Base-by-base conservation (phyloP, 345 rosid genomes). In the Brassica cretica region DNA sequence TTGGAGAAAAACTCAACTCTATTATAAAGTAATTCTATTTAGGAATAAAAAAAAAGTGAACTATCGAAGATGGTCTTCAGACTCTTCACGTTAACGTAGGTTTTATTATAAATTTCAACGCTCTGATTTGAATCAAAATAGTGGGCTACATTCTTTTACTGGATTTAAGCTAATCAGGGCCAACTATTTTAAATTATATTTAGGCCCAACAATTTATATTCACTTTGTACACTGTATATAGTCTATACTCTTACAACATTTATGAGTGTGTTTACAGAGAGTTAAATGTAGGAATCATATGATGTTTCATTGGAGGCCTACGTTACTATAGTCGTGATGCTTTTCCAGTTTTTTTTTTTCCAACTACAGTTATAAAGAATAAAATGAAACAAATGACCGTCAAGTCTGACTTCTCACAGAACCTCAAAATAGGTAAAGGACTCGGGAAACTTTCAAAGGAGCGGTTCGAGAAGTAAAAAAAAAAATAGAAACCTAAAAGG, bases 381-480 rank as follows among this genome's bases (percentile, higher is more conserved):
- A 39, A 39, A 39, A 39, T 39, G 11, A 39, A 39, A 39, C 14
- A 39, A 39, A 39, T 3, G 14, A 39, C 14, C 14, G 14, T 12
- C 46, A 12, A 39, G 12, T 39, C 86, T 56, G 83, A 76, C 75
- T 81, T 68, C 68, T 81, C 84, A 21, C 81, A 76, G 77, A 83
- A 73, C 56, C 84, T 85, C 70, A 37, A 83, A 81, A 75, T 84
- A 85, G 86, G 82, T 70, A 69, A 67, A 62, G 15, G 25, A 37
- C 6, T 7, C 5, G 0, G 19, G 32, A 16, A 77, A 8, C 12
- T 10, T 4, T 59, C 46, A 10, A 39, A 39, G 46, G 46, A 39
- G 46, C 46, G 46, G 46, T 39, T 39, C 4, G 46, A 39, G 10
- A 39, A 39, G 46, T 39, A 39, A 39, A 39, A 39, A 9, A 39